Evolutionary conservation across 1,139 yeast genomes (phyloP).

Genomic region (Nakaseomyces glabratus): DNA sequence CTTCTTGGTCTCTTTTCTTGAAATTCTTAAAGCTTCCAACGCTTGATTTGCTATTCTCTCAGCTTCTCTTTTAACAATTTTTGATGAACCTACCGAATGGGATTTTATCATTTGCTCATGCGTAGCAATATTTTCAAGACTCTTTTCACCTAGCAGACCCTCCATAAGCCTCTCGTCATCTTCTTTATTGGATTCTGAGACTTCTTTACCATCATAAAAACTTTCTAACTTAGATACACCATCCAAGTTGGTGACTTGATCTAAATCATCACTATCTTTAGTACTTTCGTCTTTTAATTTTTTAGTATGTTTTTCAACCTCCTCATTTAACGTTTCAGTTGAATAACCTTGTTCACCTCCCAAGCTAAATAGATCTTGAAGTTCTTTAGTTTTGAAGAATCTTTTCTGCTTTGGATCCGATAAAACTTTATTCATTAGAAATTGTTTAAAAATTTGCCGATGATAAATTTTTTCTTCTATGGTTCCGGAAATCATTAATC

Average conservation of each 20-base stretch:
- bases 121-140: constrained; percentile 39
- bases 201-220: constrained; percentile 42
- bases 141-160: constrained; percentile 68
- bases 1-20: constrained; percentile 55
- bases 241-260: constrained; percentile 41
- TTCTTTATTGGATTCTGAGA: constrained; percentile 36
- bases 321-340: constrained; percentile 25
- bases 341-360: constrained; percentile 63
- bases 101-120: constrained; percentile 71
- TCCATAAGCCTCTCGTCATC: constrained; percentile 61
- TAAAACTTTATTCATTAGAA: constrained; percentile 82
- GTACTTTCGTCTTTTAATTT: constrained; percentile 23
- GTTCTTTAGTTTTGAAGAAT: constrained; percentile 83
- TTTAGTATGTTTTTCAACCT: constrained; percentile 29
- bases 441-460: constrained; percentile 91
- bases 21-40: constrained; percentile 57
- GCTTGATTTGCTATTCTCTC: constrained; percentile 68
- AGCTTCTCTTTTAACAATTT: constrained; percentile 68
- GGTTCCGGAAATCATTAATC: constrained; percentile 90
- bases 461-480: constrained; percentile 96
- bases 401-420: constrained; percentile 93
- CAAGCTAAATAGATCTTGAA: constrained; percentile 78
- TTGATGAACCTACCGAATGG: constrained; percentile 42
- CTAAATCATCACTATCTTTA: constrained; percentile 46
- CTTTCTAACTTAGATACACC: constrained; percentile 40